Percentiles rank a stretch among this genome's conserved stretches.
These are phyloP conservation scores for Cercospora zeina DNA, from an alignment of 2,329 filamentous ascomycete species.

Conservation along the genomic window DNA sequence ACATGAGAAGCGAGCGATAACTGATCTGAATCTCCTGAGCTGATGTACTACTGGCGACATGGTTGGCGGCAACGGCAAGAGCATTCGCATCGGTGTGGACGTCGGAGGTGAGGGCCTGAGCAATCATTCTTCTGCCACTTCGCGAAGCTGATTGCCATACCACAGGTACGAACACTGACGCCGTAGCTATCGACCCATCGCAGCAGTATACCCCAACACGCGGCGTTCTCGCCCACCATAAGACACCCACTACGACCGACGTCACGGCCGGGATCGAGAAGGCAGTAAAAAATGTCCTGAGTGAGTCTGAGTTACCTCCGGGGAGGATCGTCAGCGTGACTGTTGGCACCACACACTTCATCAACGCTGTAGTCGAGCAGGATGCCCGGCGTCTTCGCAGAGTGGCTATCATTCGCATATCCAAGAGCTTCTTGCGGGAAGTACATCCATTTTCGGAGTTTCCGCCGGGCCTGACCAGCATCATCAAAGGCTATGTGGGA, in stretches of 20 bases:
- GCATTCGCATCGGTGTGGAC: conserved; percentile 48
- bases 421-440: conserved; percentile 38
- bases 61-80: conserved; percentile 18
- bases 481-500: conserved; percentile 40
- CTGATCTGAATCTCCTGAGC: neutral
- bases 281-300: conserved; percentile 43
- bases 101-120: conserved; percentile 42
- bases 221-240: conserved; percentile 40
- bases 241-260: conserved; percentile 46
- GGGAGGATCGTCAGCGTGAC: conserved; percentile 47
- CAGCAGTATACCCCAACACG: conserved; percentile 32
- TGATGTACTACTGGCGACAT: conserved; percentile 10
- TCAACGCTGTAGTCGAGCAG: conserved; percentile 40
- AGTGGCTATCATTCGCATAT: conserved; percentile 54
- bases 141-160: neutral
- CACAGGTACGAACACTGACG: conserved; percentile 41
- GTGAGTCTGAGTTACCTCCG: conserved; percentile 38
- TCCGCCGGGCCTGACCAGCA: conserved; percentile 36
- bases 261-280: conserved; percentile 47
- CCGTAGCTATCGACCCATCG: conserved; percentile 38
- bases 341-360: conserved; percentile 53
- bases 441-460: conserved; percentile 39
- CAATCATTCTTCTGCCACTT: neutral
- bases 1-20: too few relatives aligned
- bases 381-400: conserved; percentile 52